Base-by-base conservation (phyloP, 495 filamentous ascomycete genomes). In the Achaetomiella virescens region DNA sequence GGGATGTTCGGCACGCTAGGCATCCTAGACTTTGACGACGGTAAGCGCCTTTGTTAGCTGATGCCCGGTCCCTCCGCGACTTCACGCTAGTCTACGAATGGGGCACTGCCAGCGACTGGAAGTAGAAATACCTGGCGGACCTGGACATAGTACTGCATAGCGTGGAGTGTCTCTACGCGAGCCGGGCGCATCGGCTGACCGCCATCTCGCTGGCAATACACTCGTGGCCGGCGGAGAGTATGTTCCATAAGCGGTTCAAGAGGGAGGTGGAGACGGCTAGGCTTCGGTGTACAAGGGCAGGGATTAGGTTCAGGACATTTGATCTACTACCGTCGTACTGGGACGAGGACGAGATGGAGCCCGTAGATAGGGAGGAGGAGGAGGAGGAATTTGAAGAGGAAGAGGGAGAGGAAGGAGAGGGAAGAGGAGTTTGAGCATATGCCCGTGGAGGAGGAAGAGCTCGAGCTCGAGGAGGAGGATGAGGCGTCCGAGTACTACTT, bases 401-500 rank as follows among this genome's bases (percentile, higher is more conserved):
- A 3, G 63, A 47, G 5, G 20, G 37, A 12, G 49, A 45, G 21
- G 41, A 17, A 14, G 17, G 22, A 1, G n/a, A 11, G 11, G 17
- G n/a, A n/a, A n/a, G 48, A 54, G 8, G 53, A 52, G 0, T 21
- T 43, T 27, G 40, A 17, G 5, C 40, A 33, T 1, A 12, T 36
- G 6, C 12, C 50, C 2, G 11, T 5, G 11, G 61, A 64, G 36
- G 60, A 63, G 1, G 60, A 66, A 18, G n/a, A n/a, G n/a, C 35
- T 60, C 3, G 67, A 70, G 47, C 58, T 69, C 8, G 68, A 70
- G 33, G 68, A 70, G 37, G 68, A 70, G 41, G 68, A 70, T 24
- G 68, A 70, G 53, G 68, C 68, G 1, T 67, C 66, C 18, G 68
- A 68, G 55, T 70, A 70, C 49, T 70, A 68, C 27, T 61, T 67